phyloP scores from a whole-genome alignment of 208 protist genomes.

The Leishmania lainsoni region DNA sequence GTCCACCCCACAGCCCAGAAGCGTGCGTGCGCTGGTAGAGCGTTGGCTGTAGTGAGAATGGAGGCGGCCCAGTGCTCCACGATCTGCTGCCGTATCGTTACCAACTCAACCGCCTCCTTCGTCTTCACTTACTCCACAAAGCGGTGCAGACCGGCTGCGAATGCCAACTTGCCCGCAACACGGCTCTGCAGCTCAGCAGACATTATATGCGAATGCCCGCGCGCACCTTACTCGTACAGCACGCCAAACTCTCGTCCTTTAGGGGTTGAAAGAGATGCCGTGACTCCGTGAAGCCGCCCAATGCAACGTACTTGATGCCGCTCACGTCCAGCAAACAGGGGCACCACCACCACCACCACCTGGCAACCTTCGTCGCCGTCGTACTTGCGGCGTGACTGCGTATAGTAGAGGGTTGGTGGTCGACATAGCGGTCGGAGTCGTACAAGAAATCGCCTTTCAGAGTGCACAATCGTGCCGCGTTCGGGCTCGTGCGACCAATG shows the following conservation, averaged over 20 bases:
- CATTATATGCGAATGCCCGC: conserved; percentile 37
- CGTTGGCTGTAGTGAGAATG: conserved; percentile 22
- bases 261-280: conserved; percentile 42
- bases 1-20: background rate
- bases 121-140: conserved; percentile 35
- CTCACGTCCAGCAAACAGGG: conserved; percentile 40
- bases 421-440: conserved; percentile 47
- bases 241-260: conserved; percentile 41
- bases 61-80: conserved; percentile 33
- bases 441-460: conserved; percentile 37
- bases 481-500: conserved; percentile 45
- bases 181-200: conserved; percentile 40
- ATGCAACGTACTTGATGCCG: conserved; percentile 38
- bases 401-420: conserved; percentile 46
- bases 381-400: conserved; percentile 30
- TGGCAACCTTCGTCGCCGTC: conserved; percentile 29
- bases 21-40: conserved; percentile 28
- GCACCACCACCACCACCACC: conserved; percentile 41
- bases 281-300: conserved; percentile 47
- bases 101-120: conserved; percentile 33
- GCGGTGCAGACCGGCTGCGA: conserved; percentile 19
- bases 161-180: conserved; percentile 35
- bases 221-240: conserved; percentile 37
- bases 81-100: conserved; percentile 36
- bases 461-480: conserved; percentile 41